Base-by-base conservation (phyloP, 1,139 yeast genomes). In the Casaregolazyma lundiana region DNA sequence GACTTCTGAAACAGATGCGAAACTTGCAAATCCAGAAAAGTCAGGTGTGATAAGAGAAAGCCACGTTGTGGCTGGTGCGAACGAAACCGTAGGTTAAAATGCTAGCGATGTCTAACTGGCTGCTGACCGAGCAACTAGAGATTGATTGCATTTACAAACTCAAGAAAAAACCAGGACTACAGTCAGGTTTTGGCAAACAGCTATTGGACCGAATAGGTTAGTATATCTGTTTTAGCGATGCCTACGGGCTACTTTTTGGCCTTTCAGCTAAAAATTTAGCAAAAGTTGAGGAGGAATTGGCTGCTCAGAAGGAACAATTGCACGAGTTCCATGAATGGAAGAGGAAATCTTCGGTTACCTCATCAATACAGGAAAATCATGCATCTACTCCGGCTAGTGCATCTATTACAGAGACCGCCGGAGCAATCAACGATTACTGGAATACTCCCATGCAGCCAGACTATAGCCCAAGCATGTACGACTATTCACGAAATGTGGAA, bases 181-280 rank as follows among this genome's bases (percentile, higher is more conserved):
- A 51, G 26, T 53, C 53, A 1, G 59, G 59, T 19, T 55, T 50
- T 39, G 59, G 59, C 6, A 54, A 52, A 39, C 50, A 50, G 37
- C 50, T 54, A 35, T 42, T 43, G 11, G 52, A 49, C 16, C 40
- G 57, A 35, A 43, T 55, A 21, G 47, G 49, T 41, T 47, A 34
- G 48, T 37, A 13, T 13, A 20, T 8, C 7, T 24, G 29, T 11
- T 24, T 7, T 11, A 11, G 29, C 29, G 11, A 7, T 24, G 7
- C 29, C 9, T 24, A 7, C 29, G 29, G 11, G n/a, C n/a, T n/a
- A n/a, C n/a, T 24, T 7, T 24, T 24, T 8, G 7, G 11, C 29
- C 11, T 24, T 24, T 11, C 9, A 11, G 29, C 29, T 24, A 24
- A 11, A 8, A 24, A 8, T 24, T 11, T 24, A 7, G 29, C 29